Evolutionary conservation across 176 grass and related monocot genomes (phyloP).

Genomic region (Avena insularis): DNA sequence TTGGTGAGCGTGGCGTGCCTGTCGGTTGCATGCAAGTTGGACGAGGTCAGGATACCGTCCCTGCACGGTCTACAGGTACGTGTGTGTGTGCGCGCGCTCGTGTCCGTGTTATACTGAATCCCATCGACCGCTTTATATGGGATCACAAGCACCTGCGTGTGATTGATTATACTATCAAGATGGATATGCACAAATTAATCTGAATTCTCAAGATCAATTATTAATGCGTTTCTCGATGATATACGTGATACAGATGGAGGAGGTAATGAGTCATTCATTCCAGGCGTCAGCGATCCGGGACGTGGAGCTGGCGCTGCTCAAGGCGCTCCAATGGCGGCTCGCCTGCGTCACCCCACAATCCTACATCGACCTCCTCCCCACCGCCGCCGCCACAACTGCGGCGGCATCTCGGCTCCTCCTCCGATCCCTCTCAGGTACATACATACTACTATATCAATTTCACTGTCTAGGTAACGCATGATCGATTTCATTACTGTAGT

Average conservation of each 20-base stretch:
- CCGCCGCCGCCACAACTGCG: background rate
- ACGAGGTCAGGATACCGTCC: slow-evolving; percentile 65
- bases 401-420: slow-evolving; percentile 50
- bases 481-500: background rate
- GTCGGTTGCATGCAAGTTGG: slow-evolving; percentile 82
- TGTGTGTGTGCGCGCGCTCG: background rate
- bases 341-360: slow-evolving; percentile 73
- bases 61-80: slow-evolving; percentile 73
- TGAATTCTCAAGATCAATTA: background rate
- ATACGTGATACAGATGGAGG: slow-evolving; percentile 58
- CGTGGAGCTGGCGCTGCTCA: slow-evolving; percentile 83
- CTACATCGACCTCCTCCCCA: slow-evolving; percentile 54
- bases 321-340: slow-evolving; percentile 77
- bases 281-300: slow-evolving; percentile 48
- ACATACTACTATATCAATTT: background rate
- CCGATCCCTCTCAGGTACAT: slow-evolving; percentile 56
- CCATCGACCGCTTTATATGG: background rate
- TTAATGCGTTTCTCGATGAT: background rate
- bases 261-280: slow-evolving; percentile 58
- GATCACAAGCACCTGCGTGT: slow-evolving; percentile 18
- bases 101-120: background rate
- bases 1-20: slow-evolving; percentile 79
- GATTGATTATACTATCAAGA: background rate
- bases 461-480: background rate
- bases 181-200: background rate